phyloP scores from a whole-genome alignment of 495 filamentous ascomycete genomes.

The Xylaria acuta region DNA sequence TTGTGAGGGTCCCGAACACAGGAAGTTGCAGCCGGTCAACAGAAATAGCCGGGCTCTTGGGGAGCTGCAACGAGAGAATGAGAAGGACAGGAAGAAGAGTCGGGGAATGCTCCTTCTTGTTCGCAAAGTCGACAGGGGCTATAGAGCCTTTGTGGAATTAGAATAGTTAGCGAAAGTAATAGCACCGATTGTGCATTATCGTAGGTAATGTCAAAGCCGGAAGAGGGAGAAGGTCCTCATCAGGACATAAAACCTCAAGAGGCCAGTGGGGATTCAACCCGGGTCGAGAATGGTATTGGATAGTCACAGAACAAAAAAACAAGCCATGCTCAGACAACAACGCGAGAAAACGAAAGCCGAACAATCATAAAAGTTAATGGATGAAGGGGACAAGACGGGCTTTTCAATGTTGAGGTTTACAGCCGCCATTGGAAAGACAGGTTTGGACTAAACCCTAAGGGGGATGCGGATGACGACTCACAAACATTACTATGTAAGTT shows the following conservation, averaged over 20 bases:
- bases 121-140: not conserved
- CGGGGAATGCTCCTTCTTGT: not conserved
- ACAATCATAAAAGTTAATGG: not conserved
- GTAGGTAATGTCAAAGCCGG: not conserved
- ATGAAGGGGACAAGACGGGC: not conserved
- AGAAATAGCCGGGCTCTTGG: not conserved
- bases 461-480: conserved; percentile 38
- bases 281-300: not conserved
- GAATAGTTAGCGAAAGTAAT: conserved; percentile 4
- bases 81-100: not conserved
- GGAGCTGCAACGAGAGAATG: not conserved
- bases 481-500: conserved; percentile 39
- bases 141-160: not conserved
- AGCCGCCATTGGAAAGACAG: conserved; percentile 9
- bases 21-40: not conserved
- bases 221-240: not conserved
- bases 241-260: not conserved
- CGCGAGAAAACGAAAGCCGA: not conserved
- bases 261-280: not conserved
- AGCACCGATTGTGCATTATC: not conserved
- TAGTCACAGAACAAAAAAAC: not conserved
- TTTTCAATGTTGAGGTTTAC: conserved; percentile 6
- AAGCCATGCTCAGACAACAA: not conserved
- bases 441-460: conserved; percentile 31
- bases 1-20: not conserved